phyloP scores from a whole-genome alignment of 805 yeast species.

The Jamesozyma gamospora region DNA sequence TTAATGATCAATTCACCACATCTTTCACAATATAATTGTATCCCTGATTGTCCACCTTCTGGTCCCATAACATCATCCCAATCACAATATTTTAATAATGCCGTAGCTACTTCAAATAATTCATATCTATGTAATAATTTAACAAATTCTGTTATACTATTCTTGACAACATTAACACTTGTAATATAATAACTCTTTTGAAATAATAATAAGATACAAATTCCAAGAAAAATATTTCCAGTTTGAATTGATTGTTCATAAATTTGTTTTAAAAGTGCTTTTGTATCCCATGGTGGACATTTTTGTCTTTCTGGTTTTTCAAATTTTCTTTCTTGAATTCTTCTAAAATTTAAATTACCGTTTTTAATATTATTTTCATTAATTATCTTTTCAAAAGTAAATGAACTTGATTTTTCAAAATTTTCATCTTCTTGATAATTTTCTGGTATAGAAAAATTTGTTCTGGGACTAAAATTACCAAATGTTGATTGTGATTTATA shows the following conservation, averaged over 20 bases:
- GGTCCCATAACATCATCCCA: slow-evolving; percentile 25
- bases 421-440: slow-evolving; percentile 1
- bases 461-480: slow-evolving; percentile 14
- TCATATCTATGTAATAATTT: slow-evolving; percentile 26
- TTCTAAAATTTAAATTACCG: too few relatives aligned
- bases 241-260: slow-evolving; percentile 24
- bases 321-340: not conserved
- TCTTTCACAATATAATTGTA: slow-evolving; percentile 50
- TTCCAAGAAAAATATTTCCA: slow-evolving; percentile 25
- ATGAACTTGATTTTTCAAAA: not conserved
- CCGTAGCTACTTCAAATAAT: slow-evolving; percentile 27
- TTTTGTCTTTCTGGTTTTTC: not conserved
- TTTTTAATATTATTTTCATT: not conserved
- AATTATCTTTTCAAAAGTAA: not conserved
- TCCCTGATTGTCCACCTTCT: slow-evolving; percentile 27
- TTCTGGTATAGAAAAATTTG: slow-evolving; percentile 13
- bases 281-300: slow-evolving; percentile 26
- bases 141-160: slow-evolving; percentile 24
- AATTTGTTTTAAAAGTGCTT: slow-evolving; percentile 20
- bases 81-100: slow-evolving; percentile 26
- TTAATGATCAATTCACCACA: slow-evolving; percentile 53
- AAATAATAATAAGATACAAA: slow-evolving; percentile 23
- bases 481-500: slow-evolving; percentile 4
- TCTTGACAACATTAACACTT: slow-evolving; percentile 19
- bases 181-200: slow-evolving; percentile 24